phyloP scores from a whole-genome alignment of 345 rosid genomes.

The Pseudoturritis turrita region DNA sequence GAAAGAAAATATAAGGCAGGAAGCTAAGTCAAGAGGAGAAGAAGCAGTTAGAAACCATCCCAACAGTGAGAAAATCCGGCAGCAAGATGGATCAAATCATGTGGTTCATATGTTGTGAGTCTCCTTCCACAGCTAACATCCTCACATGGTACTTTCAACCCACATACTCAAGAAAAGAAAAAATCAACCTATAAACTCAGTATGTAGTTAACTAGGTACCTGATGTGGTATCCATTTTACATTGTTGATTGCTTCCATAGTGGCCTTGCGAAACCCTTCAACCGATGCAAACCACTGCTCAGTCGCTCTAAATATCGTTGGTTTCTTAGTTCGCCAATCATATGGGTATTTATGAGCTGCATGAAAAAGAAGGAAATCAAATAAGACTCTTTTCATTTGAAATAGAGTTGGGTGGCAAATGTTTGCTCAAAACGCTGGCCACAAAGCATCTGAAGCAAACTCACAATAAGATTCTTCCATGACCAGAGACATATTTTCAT shows the following conservation, averaged over 20 bases:
- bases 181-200: not conserved
- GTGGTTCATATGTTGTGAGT: not conserved
- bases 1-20: not conserved
- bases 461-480: slow-evolving; percentile 92
- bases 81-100: not conserved
- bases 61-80: not conserved
- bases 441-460: slow-evolving; percentile 19
- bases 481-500: slow-evolving; percentile 55
- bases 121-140: not conserved
- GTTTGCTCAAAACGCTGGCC: not conserved
- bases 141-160: not conserved
- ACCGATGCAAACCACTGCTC: slow-evolving; percentile 99
- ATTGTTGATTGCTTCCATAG: slow-evolving; percentile 74
- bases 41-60: not conserved
- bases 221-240: slow-evolving; percentile 93
- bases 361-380: slow-evolving; percentile 19
- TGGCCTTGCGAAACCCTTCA: slow-evolving; percentile 75
- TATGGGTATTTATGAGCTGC: slow-evolving; percentile 94
- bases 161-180: not conserved
- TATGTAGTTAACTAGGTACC: slow-evolving; percentile 43
- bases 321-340: slow-evolving; percentile 97
- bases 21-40: not conserved
- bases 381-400: not conserved
- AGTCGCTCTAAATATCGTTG: slow-evolving; percentile 95
- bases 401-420: not conserved